A percentile compares a stretch with the other conserved stretches of the same genome.
Evolutionary conservation across 2,329 filamentous ascomycete species (phyloP).

Genomic region (Trichophyton schoenleinii): DNA sequence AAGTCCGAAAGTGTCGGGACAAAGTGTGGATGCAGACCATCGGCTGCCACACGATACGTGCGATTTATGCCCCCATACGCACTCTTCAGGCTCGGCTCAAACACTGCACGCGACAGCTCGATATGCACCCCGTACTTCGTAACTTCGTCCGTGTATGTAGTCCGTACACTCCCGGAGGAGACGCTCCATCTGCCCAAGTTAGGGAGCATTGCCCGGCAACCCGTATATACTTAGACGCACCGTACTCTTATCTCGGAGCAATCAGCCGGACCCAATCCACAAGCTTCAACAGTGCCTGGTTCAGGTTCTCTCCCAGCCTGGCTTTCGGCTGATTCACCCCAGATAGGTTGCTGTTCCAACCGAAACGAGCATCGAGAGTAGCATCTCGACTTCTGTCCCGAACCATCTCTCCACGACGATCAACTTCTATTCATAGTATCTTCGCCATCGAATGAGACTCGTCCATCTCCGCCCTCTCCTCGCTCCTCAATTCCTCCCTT

Average conservation of each 20-base stretch:
- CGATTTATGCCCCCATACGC: not conserved
- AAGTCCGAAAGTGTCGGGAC: not conserved
- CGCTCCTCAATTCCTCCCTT: not conserved
- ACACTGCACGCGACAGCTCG: not conserved
- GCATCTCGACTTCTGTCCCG: not conserved
- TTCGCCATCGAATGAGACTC: not conserved
- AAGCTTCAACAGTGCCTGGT: not conserved
- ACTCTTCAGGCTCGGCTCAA: not conserved
- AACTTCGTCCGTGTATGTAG: not conserved
- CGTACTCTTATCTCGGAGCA: not conserved
- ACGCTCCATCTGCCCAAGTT: not conserved
- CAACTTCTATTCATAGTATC: conserved; percentile 1
- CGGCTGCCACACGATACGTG: not conserved
- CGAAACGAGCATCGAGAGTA: not conserved
- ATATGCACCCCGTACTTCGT: not conserved
- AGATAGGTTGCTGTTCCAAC: not conserved
- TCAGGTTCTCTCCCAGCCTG: not conserved
- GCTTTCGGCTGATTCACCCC: not conserved
- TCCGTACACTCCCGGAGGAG: not conserved
- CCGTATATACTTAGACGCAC: not conserved
- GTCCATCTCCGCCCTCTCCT: not conserved
- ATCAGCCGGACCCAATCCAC: not conserved
- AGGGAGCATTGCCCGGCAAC: not conserved
- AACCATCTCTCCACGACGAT: not conserved
- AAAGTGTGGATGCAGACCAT: not conserved